Evolutionary conservation across 257 asterid species (phyloP).

Genomic region (Ilex aquifolium): DNA sequence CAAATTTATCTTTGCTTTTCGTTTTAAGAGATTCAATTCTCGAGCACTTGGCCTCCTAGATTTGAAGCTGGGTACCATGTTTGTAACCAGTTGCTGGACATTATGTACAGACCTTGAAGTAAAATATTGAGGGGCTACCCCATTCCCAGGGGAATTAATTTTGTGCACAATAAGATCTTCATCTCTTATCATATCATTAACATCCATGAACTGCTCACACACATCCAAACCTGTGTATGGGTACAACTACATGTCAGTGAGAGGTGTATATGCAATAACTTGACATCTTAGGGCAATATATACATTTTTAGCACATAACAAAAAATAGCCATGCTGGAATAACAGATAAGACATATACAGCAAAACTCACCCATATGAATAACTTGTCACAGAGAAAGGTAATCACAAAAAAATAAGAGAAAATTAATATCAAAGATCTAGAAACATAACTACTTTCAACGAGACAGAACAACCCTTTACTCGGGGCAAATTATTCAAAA

Average conservation of each 20-base stretch:
- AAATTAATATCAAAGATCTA: too few relatives aligned
- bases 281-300: neutral
- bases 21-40: slow-evolving; percentile 88
- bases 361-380: too few relatives aligned
- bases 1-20: slow-evolving; percentile 80
- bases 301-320: too few relatives aligned
- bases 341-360: too few relatives aligned
- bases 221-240: slow-evolving; percentile 71
- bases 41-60: slow-evolving; percentile 98
- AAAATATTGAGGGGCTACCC: slow-evolving; percentile 56
- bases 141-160: slow-evolving; percentile 53
- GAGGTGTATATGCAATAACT: slow-evolving; percentile 4
- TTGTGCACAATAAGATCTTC: slow-evolving; percentile 84
- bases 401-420: too few relatives aligned
- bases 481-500: too few relatives aligned
- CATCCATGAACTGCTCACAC: slow-evolving; percentile 98
- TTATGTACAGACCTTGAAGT: slow-evolving; percentile 54
- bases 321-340: too few relatives aligned
- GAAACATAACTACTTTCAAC: too few relatives aligned
- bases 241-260: slow-evolving; percentile 14
- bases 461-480: too few relatives aligned
- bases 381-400: too few relatives aligned
- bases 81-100: slow-evolving; percentile 73
- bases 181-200: slow-evolving; percentile 87
- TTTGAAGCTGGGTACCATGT: slow-evolving; percentile 74